Evolutionary conservation across 208 protist species (phyloP), one percentile per base, ranked within the genome.

Genomic region (Leishmania aethiopica): DNA sequence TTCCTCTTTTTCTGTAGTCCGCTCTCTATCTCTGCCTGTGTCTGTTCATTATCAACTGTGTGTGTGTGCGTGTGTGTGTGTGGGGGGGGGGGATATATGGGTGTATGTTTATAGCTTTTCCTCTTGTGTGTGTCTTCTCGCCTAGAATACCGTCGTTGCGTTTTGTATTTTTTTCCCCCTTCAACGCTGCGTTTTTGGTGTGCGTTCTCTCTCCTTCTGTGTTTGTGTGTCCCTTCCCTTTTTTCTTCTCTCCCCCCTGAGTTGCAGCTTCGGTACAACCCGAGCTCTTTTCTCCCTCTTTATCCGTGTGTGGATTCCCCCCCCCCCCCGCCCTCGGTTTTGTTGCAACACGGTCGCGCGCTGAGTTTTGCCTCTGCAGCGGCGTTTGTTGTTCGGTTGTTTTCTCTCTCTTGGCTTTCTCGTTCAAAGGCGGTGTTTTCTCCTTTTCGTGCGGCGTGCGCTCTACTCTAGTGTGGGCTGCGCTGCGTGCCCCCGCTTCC

Each of bases 81-180:
- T 32, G 40, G 40, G 3, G 37, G 2, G 42, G 5, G 1, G 1
- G 22, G 19, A 69, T 70, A 70, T 70, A 70, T 13, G 13, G 17
- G 64, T 69, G 25, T 22, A 69, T 69, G 15, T 69, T 40, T 42
- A 37, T 42, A 37, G 17, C 3, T 55, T 55, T 55, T 69, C n/a
- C 32, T 22, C 25, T n/a, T 45, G 28, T 69, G 64, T 42, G n/a
- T 69, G 32, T 35, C 0, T 69, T 69, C 17, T 32, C 64, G 17
- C 15, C 15, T 22, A 40, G 8, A 69, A 4, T 42, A 55, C 22
- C 51, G 51, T 2, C 2, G 49, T 45, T 40, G 4, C 17, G 0
- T 62, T 62, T n/a, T 62, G 10, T 62, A n/a, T 77, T 17, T 64
- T 49, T 77, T 49, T n/a, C n/a, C n/a, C n/a, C n/a, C n/a, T 25